A percentile compares a stretch with the other conserved stretches of the same genome.
These are phyloP conservation scores for Aspergillus flavus DNA, from an alignment of 2,329 filamentous ascomycete genomes.

Conservation along the genomic window DNA sequence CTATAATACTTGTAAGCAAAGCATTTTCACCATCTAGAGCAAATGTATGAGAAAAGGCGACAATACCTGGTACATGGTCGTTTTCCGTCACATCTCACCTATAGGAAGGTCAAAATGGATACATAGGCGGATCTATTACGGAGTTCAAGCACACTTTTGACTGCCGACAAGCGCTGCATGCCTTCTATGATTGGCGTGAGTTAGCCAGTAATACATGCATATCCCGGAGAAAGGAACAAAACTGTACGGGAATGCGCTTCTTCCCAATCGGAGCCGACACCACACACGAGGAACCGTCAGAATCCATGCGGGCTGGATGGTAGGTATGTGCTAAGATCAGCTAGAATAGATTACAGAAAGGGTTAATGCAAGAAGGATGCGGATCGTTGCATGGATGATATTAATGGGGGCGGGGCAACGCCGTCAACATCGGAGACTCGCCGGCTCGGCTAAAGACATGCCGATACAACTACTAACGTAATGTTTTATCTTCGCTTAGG, in stretches of 20 bases:
- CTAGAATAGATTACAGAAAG: background rate
- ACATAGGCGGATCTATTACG: background rate
- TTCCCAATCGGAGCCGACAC: conserved; percentile 31
- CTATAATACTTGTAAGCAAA: conserved; percentile 16
- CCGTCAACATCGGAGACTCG: background rate
- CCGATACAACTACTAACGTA: background rate
- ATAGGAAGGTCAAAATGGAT: background rate
- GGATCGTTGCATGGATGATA: background rate
- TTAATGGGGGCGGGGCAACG: background rate
- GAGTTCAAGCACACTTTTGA: conserved; percentile 33
- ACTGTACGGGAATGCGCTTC: conserved; percentile 39
- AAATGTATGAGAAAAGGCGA: background rate
- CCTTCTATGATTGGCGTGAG: conserved; percentile 28
- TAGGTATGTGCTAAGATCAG: background rate
- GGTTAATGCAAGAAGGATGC: background rate
- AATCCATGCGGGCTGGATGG: conserved; percentile 17
- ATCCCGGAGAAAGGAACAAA: background rate
- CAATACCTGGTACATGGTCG: conserved; percentile 39
- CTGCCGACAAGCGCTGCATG: conserved; percentile 40
- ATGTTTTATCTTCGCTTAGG: background rate
- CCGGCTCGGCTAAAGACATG: background rate
- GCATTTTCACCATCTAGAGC: background rate
- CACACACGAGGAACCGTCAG: conserved; percentile 22
- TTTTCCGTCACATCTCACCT: conserved; percentile 43
- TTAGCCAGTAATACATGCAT: background rate